Base-by-base conservation (phyloP, 73 alveolate genomes). In the Diophrys sp. region DNA sequence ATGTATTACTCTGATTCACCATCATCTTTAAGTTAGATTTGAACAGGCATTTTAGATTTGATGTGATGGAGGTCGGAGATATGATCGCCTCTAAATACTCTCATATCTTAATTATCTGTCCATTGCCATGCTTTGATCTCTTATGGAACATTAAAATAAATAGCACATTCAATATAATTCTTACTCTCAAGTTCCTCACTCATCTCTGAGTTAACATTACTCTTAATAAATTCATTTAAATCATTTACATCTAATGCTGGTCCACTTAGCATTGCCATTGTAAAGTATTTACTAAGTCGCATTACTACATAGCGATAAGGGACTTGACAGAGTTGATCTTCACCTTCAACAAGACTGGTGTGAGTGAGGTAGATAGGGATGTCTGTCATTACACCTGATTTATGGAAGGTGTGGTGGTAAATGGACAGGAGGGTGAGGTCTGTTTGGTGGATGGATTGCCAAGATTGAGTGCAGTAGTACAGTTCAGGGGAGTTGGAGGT, bases 261-360 rank as follows among this genome's bases (percentile, higher is more conserved):
- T 11, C 85, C 85, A 30, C 85, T 54, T 28, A 77, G 55, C 44
- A 77, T 23, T 25, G 85, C 67, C 72, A 77, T 29, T 1, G 78
- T 77, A 62, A 77, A 67, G 28, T 27, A 54, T 1, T 29, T 31
- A 62, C 68, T 26, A n/a, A 77, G 71, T 44, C 62, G 26, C n/a
- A 77, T 18, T 14, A 77, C 31, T 23, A 77, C 62, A 33, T 66
- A 77, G 33, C 85, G 28, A 67, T 77, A 77, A 14, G 85, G 78
- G 32, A 54, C 78, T 25, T 54, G 31, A 26, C 85, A 77, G 8
- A 66, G 34, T 11, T 55, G 23, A 5, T 28, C 54, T 0, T 77
- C 34, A 44, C 67, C 85, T 23, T 77, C 85, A n/a, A 77, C 85
- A 23, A 77, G 72, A 1, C 76, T 54, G 5, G 85, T 77, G 31